phyloP scores from a whole-genome alignment of 805 yeast species.

The Lipomyces chichibuensis region DNA sequence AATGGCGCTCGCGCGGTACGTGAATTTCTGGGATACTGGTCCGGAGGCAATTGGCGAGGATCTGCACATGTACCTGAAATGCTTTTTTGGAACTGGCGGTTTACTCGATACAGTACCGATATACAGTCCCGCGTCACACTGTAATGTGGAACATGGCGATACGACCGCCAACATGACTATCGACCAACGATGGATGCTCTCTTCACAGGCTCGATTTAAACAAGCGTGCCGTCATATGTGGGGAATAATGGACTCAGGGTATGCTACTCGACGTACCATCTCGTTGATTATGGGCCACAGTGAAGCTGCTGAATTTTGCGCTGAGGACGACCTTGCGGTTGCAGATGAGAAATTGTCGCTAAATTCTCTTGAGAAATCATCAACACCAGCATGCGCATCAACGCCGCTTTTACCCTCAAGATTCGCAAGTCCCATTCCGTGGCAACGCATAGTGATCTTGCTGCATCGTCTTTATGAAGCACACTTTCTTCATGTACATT shows the following conservation, averaged over 20 bases:
- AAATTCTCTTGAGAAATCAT: not conserved
- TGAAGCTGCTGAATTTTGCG: not conserved
- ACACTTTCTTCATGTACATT: conserved; percentile 36
- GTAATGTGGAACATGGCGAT: conserved; percentile 32
- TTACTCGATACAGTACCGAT: conserved; percentile 27
- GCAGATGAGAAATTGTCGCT: not conserved
- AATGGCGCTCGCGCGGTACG: conserved; percentile 29
- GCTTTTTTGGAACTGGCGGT: conserved; percentile 32
- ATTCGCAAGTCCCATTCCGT: not conserved
- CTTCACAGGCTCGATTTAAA: conserved; percentile 28
- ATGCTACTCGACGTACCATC: conserved; percentile 25
- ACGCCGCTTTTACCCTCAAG: not conserved
- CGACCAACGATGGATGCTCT: conserved; percentile 18
- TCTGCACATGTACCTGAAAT: conserved; percentile 36
- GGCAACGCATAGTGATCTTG: conserved; percentile 20
- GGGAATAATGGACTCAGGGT: conserved; percentile 37
- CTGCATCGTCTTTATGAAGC: conserved; percentile 36
- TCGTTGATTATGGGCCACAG: not conserved
- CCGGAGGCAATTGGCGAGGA: conserved; percentile 37
- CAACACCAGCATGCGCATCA: not conserved
- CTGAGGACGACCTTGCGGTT: not conserved
- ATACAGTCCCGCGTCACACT: conserved; percentile 36
- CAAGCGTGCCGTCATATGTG: conserved; percentile 39
- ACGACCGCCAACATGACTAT: not conserved
- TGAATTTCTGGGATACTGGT: conserved; percentile 36